Base-by-base conservation (phyloP, 2,329 filamentous ascomycete genomes). In the Calonectria naviculata region DNA sequence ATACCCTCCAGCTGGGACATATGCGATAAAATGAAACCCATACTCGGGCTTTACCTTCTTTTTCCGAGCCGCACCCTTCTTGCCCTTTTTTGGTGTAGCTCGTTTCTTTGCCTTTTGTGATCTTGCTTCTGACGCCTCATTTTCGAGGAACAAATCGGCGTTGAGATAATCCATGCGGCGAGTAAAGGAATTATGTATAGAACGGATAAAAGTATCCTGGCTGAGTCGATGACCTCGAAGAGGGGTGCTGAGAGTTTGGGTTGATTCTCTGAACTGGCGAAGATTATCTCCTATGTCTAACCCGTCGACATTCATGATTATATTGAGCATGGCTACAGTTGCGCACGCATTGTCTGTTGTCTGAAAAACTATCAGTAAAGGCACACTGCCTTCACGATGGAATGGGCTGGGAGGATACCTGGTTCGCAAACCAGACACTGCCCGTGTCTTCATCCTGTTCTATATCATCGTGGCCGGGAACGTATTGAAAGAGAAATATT, bases 341-440 rank as follows among this genome's bases (percentile, higher is more conserved):
- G 95, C 97, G 83, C 97, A 99, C 29, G 95, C 93, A 82, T 97
- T 97, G 67, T 90, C 88, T 0, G 91, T 93, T 1, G 94, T 95
- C 92, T 96, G 13, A 7, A 26, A 21, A 38, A 10, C 31, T 41
- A 38, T 80, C 44, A 78, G 72, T 41, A 42, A 8, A 15, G 13
- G 24, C 21, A 38, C 26, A 3, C 21, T 58, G n/a, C 6, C 21
- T 3, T 10, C 26, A 6, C 2, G n/a, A n/a, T 15, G 26, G 31
- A 15, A 21, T 12, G 31, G 31, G 36, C 19, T 24, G 2, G 31
- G 28, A 34, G 77, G 84, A 24, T 80, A 94, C 93, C 85, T 97
- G 96, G 78, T 98, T 98, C 31, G 95, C 95, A 81, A 98, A 98
- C 96, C 97, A 99, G 21, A 98, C 85, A 4, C 90, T 85, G 52